Evolutionary conservation across 805 yeast genomes (phyloP).

Genomic region (Komagataella populi): DNA sequence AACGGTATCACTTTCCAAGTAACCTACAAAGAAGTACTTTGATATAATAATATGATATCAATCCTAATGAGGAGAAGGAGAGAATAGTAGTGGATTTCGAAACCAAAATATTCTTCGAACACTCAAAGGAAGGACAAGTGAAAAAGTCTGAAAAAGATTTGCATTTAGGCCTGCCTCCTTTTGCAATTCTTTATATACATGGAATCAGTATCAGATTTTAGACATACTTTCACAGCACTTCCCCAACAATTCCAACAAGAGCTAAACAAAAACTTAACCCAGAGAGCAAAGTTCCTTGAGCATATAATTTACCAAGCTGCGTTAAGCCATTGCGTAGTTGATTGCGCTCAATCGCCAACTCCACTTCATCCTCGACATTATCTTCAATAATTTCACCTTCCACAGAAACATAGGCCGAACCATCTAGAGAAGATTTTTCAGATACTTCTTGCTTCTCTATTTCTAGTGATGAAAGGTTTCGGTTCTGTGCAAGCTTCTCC

Average conservation of each 20-base stretch:
- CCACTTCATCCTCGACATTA: conserved; percentile 17
- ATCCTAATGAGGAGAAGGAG: no score
- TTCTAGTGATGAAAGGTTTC: background rate
- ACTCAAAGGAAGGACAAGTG: background rate
- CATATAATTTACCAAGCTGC: conserved; percentile 21
- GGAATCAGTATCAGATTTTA: background rate
- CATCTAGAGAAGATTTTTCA: conserved; percentile 27
- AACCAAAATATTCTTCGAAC: background rate
- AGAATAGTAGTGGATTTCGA: no score
- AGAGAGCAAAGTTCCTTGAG: conserved; percentile 25
- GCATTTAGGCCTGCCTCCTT: background rate
- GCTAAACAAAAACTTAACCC: conserved; percentile 34
- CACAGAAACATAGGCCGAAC: conserved; percentile 29
- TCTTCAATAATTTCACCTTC: conserved; percentile 18
- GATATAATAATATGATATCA: no score
- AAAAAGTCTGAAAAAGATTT: no score
- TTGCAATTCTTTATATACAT: background rate
- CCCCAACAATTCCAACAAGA: conserved; percentile 46
- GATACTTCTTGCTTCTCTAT: conserved; percentile 10
- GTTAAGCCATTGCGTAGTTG: conserved; percentile 18
- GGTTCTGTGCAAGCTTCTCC: conserved; percentile 1
- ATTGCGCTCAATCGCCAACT: conserved; percentile 25
- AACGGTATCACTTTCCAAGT: no score
- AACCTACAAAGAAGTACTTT: no score
- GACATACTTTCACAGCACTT: conserved; percentile 7